phyloP scores from a whole-genome alignment of 2,329 filamentous ascomycete species.

The Hymenoscyphus occultus region DNA sequence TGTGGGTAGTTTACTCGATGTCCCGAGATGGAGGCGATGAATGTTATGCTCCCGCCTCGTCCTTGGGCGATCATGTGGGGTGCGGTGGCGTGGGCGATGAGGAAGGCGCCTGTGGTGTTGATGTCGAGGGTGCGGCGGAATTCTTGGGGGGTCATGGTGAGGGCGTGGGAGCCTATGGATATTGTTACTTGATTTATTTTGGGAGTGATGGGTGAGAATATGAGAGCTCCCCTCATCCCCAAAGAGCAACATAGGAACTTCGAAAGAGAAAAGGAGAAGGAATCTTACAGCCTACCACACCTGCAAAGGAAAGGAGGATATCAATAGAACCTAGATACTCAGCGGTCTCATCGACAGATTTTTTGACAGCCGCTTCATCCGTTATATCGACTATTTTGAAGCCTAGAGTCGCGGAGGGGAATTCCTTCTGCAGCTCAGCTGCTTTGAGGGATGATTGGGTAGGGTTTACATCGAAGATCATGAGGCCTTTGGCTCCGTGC shows the following conservation, averaged over 20 bases:
- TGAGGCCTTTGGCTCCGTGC: constrained; percentile 59
- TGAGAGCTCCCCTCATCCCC: too few species aligned
- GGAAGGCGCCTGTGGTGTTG: constrained; percentile 68
- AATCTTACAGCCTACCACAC: constrained; percentile 56
- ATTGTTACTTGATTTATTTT: too few species aligned
- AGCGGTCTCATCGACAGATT: constrained; percentile 42
- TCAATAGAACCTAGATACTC: constrained; percentile 49
- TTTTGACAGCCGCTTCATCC: constrained; percentile 45
- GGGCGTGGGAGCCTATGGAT: constrained; percentile 44
- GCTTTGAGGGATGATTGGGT: constrained; percentile 44
- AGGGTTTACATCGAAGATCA: constrained; percentile 55
- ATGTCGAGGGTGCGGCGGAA: constrained; percentile 66
- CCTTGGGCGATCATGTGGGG: constrained; percentile 50
- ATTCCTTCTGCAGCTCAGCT: constrained; percentile 47
- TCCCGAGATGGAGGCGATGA: constrained; percentile 66
- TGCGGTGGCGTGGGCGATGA: constrained; percentile 63
- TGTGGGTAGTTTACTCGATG: constrained; percentile 71
- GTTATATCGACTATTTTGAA: constrained; percentile 58
- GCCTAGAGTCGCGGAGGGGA: constrained; percentile 51
- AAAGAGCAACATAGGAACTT: too few species aligned
- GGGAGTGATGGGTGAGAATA: too few species aligned
- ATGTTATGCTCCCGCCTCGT: constrained; percentile 58
- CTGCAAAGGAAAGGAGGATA: constrained; percentile 57
- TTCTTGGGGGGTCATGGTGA: constrained; percentile 55
- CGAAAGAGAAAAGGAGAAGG: too few species aligned